Evolutionary conservation across 1,284 basidiomycete genomes (phyloP).

Genomic region (Abortiporus biennis): DNA sequence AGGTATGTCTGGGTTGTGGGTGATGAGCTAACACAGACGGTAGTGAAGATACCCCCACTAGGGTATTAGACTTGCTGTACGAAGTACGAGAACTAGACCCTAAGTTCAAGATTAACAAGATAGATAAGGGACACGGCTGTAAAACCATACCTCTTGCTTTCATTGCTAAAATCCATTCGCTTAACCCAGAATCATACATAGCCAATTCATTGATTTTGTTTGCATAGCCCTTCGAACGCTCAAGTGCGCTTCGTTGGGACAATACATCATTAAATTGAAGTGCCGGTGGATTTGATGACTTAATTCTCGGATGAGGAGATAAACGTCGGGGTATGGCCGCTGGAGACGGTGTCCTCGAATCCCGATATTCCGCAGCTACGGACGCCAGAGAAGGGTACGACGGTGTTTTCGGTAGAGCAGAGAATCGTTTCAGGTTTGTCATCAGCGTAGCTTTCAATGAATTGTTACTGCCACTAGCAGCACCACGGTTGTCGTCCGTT

Average conservation of each 20-base stretch:
- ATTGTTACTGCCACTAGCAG: constrained; percentile 13
- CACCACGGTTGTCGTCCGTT: constrained; percentile 16
- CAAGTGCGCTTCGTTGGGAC: constrained; percentile 52
- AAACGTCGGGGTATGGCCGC: constrained; percentile 17
- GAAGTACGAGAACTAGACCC: neutral
- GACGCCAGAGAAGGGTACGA: constrained; percentile 28
- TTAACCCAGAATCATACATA: constrained; percentile 72
- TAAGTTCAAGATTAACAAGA: too few relatives aligned
- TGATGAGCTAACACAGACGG: constrained; percentile 9
- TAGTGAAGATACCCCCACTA: neutral
- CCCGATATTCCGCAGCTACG: constrained; percentile 1
- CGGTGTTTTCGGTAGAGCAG: constrained; percentile 47
- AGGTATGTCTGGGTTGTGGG: constrained; percentile 55
- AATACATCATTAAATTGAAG: constrained; percentile 72
- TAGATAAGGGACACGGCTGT: neutral
- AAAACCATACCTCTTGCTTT: constrained; percentile 45
- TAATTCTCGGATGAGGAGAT: constrained; percentile 29
- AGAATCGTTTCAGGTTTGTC: constrained; percentile 45
- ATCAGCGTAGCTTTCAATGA: constrained; percentile 19
- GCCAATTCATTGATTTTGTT: constrained; percentile 81
- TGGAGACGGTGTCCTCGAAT: constrained; percentile 25
- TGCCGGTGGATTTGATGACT: constrained; percentile 58
- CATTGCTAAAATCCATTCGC: constrained; percentile 65
- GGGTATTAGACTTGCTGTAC: neutral
- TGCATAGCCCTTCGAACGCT: constrained; percentile 76